These are phyloP conservation scores for Primulina eburnea DNA, from an alignment of 257 asterid species.

Conservation along the genomic window DNA sequence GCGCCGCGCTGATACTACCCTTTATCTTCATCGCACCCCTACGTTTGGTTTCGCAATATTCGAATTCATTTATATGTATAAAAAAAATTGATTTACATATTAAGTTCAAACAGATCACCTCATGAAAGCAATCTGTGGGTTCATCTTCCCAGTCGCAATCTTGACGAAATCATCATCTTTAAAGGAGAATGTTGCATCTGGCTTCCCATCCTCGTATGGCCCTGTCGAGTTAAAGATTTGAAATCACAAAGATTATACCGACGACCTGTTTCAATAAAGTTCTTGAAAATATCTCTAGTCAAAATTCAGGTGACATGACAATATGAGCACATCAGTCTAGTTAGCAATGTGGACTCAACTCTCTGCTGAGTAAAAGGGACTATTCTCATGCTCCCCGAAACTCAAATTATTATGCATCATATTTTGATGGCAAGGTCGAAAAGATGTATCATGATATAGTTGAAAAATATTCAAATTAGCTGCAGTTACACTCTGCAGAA, in stretches of 20 bases:
- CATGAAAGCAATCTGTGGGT: conserved; percentile 68
- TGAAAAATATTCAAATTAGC: not conserved
- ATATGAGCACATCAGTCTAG: not conserved
- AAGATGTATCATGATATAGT: too few relatives aligned
- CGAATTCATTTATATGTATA: not conserved
- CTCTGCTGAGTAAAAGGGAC: not conserved
- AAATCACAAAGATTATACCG: not conserved
- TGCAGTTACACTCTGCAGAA: not conserved
- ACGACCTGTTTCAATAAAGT: too few relatives aligned
- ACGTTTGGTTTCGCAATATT: conserved; percentile 14
- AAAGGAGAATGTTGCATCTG: conserved; percentile 93
- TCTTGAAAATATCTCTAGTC: not conserved
- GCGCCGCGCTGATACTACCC: conserved; percentile 91
- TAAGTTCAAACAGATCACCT: conserved; percentile 33
- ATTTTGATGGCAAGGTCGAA: too few relatives aligned
- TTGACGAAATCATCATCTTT: conserved; percentile 63
- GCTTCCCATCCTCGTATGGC: conserved; percentile 76
- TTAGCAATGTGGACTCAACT: not conserved
- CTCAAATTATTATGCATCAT: not conserved
- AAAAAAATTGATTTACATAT: not conserved
- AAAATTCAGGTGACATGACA: not conserved
- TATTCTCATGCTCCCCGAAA: not conserved
- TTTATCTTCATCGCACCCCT: conserved; percentile 90
- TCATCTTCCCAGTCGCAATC: conserved; percentile 55
- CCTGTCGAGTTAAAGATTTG: conserved; percentile 37